phyloP scores from a whole-genome alignment of 2,329 filamentous ascomycete species.

The Penicillium sp. region DNA sequence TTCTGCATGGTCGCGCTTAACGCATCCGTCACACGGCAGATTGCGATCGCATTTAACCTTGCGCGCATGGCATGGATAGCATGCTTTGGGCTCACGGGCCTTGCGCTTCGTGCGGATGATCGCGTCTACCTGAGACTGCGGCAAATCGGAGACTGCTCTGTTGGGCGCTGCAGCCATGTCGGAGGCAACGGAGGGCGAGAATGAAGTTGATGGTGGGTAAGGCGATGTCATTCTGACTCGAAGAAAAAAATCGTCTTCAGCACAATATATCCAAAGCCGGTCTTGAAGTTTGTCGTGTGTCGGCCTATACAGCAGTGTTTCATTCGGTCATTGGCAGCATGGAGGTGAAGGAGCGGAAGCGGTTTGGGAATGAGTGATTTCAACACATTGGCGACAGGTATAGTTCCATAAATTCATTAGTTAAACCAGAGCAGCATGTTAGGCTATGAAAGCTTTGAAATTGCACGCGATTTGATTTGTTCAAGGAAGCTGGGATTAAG shows the following conservation, averaged over 20 bases:
- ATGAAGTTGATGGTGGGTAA: slow-evolving; percentile 24
- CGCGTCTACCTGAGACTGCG: slow-evolving; percentile 40
- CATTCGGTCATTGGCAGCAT: slow-evolving; percentile 4
- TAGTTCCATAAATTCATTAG: not conserved
- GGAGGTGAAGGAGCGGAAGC: not conserved
- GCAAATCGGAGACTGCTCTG: slow-evolving; percentile 33
- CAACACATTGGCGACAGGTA: slow-evolving; percentile 1
- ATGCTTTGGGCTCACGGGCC: slow-evolving; percentile 42
- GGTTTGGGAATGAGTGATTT: not conserved
- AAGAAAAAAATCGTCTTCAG: not conserved
- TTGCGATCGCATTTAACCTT: slow-evolving; percentile 45
- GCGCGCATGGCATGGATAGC: slow-evolving; percentile 41
- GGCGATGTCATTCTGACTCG: slow-evolving; percentile 24
- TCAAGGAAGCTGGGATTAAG: slow-evolving; percentile 9
- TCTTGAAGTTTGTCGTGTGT: slow-evolving; percentile 5
- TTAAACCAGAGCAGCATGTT: not conserved
- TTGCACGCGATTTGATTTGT: slow-evolving; percentile 9
- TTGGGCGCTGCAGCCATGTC: slow-evolving; percentile 21
- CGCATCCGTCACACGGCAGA: slow-evolving; percentile 42
- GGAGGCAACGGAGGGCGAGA: slow-evolving; percentile 22
- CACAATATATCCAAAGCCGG: not conserved
- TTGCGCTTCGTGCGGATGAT: slow-evolving; percentile 43
- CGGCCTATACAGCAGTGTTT: slow-evolving; percentile 4
- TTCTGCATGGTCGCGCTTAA: slow-evolving; percentile 43
- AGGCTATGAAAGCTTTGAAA: slow-evolving; percentile 11